Evolutionary conservation across 1,284 basidiomycete species (phyloP).

Genomic region (Moesziomyces globuligerus): DNA sequence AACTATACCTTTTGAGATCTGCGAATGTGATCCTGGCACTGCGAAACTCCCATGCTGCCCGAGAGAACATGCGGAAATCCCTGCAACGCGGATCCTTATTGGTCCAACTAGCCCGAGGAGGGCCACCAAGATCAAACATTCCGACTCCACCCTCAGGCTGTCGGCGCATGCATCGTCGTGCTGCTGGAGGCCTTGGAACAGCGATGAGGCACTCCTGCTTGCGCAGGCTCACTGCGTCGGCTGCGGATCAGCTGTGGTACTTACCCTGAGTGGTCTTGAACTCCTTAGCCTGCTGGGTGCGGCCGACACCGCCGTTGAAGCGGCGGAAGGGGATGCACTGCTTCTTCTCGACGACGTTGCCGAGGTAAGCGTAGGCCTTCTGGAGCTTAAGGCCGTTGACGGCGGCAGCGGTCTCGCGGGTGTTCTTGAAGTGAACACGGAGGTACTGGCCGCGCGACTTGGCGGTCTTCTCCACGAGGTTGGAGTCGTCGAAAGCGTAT

Average conservation of each 20-base stretch:
- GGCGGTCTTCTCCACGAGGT: conserved; percentile 66
- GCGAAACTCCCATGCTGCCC: no score
- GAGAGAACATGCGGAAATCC: no score
- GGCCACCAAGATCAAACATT: no score
- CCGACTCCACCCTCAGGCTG: no score
- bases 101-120: no score
- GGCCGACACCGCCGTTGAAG: conserved; percentile 95
- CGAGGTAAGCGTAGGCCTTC: conserved; percentile 95
- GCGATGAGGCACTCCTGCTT: no score
- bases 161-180: no score
- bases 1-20: neutral
- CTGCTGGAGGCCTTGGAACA: no score
- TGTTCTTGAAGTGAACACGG: conserved; percentile 99
- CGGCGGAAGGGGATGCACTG: conserved; percentile 96
- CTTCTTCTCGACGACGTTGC: conserved; percentile 95
- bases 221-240: no score
- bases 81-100: no score
- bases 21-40: neutral
- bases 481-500: conserved; percentile 67
- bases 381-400: conserved; percentile 86
- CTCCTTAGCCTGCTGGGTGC: conserved; percentile 96
- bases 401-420: conserved; percentile 74
- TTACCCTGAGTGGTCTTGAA: conserved; percentile 96
- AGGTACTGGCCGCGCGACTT: conserved; percentile 92
- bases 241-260: no score